Base-by-base conservation (phyloP, 2,329 filamentous ascomycete genomes). In the Gliomastix tumulicola region DNA sequence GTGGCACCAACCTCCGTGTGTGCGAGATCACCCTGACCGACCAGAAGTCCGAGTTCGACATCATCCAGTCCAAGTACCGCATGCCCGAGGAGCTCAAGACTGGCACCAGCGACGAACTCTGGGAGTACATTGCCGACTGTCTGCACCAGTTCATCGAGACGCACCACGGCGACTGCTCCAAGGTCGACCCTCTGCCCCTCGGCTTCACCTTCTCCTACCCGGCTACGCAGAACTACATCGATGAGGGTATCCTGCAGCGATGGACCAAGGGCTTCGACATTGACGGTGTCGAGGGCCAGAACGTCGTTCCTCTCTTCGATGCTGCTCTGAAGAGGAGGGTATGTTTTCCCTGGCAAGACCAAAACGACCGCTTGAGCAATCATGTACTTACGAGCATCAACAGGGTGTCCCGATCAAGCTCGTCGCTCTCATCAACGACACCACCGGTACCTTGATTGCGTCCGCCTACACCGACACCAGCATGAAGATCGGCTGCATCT, bases 201-300 rank as follows among this genome's bases (percentile, higher is more conserved):
- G 90, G 90, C 53, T 96, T 96, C 68, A 96, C 90, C 32, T 97
- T 97, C 66, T 94, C 87, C 5, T 96, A 95, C 59, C 90, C 90
- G 3, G 89, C 88, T 13, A 92, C 86, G 1, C 90, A 96, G 61
- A 79, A 94, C 50, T 90, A 88, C 63, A 89, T 96, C 53, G 88
- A 96, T 49, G 86, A 94, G 60, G 90, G 89, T 48, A 74, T 95
- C 27, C 74, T 96, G 40, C 89, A 96, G 63, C 81, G 88, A 49
- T 97, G 90, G 90, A 96, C 90, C 49, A 97, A 97, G 69, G 90
- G 90, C 4, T 96, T 96, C 55, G 89, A 96, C 56, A 94, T 97
- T 59, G 74, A 80, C 19, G 89, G 88, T 27, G 88, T 96, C 31
- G 89, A 96, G 67, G 89, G 89, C 36, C 53, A 90, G 34, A 90